phyloP scores from a whole-genome alignment of 331 rosid genomes.

The Stylosanthes scabra region DNA sequence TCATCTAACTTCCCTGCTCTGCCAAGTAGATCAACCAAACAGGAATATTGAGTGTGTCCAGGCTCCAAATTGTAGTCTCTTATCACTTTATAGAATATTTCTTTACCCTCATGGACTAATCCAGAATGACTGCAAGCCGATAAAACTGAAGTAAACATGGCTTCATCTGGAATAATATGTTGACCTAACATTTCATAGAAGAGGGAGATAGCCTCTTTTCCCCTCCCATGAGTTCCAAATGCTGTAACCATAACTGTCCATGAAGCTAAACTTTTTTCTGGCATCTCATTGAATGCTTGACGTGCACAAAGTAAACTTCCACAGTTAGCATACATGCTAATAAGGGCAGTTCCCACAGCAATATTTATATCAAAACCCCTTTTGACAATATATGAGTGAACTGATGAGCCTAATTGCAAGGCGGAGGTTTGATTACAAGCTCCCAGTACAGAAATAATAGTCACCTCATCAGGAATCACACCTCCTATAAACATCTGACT shows the following conservation, averaged over 20 bases:
- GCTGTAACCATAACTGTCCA: slow-evolving; percentile 68
- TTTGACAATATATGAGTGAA: slow-evolving; percentile 58
- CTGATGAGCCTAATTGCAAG: slow-evolving; percentile 51
- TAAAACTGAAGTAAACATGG: slow-evolving; percentile 44
- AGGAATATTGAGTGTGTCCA: slow-evolving; percentile 43
- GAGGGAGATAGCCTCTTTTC: slow-evolving; percentile 45
- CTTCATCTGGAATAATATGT: slow-evolving; percentile 43
- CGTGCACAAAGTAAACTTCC: slow-evolving; percentile 57
- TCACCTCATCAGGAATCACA: slow-evolving; percentile 60
- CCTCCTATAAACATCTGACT: slow-evolving; percentile 53
- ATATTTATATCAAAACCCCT: slow-evolving; percentile 55
- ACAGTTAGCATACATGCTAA: slow-evolving; percentile 71
- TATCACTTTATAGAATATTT: slow-evolving; percentile 39
- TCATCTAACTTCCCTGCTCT: slow-evolving; percentile 51
- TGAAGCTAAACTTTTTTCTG: slow-evolving; percentile 57
- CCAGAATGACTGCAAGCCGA: slow-evolving; percentile 53
- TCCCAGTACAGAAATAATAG: slow-evolving; percentile 50
- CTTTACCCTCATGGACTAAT: slow-evolving; percentile 44
- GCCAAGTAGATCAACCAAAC: slow-evolving; percentile 49
- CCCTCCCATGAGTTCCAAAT: slow-evolving; percentile 68
- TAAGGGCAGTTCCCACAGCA: slow-evolving; percentile 60
- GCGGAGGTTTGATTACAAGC: slow-evolving; percentile 60
- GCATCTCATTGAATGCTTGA: slow-evolving; percentile 55
- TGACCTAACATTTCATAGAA: slow-evolving; percentile 45
- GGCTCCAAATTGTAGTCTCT: slow-evolving; percentile 43